These are phyloP conservation scores for Suhomyces maxii DNA, from an alignment of 1,139 yeast species.

Conservation along the genomic window DNA sequence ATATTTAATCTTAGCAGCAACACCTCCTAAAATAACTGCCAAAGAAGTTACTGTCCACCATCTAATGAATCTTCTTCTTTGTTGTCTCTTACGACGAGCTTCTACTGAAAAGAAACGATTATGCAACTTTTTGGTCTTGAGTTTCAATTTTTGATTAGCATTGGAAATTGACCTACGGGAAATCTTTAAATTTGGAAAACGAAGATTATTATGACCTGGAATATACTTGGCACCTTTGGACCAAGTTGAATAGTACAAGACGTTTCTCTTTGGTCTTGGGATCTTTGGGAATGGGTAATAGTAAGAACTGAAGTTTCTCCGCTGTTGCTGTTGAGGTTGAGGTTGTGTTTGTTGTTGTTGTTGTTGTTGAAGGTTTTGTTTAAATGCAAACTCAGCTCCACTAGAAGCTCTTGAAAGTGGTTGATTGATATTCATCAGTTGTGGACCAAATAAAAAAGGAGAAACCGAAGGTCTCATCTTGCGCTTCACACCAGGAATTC, in stretches of 20 bases:
- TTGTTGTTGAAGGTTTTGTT: constrained; percentile 17
- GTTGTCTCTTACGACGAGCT: constrained; percentile 44
- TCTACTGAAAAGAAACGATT: constrained; percentile 46
- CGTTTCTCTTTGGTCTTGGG: constrained; percentile 64
- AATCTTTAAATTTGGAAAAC: constrained; percentile 27
- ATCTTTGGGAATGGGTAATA: constrained; percentile 57
- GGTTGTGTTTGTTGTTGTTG: constrained; percentile 15
- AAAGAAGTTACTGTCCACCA: constrained; percentile 73
- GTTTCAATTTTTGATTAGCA: constrained; percentile 39
- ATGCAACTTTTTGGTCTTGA: constrained; percentile 38
- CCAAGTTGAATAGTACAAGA: constrained; percentile 55
- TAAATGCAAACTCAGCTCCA: constrained; percentile 32
- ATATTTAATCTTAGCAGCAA: constrained; percentile 53
- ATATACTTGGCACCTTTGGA: constrained; percentile 19
- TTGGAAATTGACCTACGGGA: constrained; percentile 38
- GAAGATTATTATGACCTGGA: constrained; percentile 20
- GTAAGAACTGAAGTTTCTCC: constrained; percentile 25
- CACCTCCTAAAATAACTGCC: constrained; percentile 64
- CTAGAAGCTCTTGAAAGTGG: constrained; percentile 46
- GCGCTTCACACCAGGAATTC: constrained; percentile 12
- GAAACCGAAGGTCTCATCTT: constrained; percentile 15
- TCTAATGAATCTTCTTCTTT: constrained; percentile 52
- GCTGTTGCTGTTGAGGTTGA: constrained; percentile 17
- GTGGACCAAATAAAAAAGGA: constrained; percentile 17
- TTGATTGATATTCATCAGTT: constrained; percentile 38